phyloP scores from a whole-genome alignment of 1,284 basidiomycete species.

The Naganishia liquefaciens region DNA sequence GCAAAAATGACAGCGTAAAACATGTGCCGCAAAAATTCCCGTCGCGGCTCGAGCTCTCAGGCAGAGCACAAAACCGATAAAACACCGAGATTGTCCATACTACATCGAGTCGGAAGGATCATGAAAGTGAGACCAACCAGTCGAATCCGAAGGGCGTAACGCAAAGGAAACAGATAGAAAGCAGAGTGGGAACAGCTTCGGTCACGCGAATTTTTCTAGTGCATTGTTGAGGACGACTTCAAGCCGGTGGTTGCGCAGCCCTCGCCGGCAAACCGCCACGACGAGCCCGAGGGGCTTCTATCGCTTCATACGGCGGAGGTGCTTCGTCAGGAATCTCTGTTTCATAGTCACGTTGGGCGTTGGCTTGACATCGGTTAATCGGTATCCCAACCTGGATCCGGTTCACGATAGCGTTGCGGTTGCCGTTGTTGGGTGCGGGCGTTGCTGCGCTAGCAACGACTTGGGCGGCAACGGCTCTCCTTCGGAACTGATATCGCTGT shows the following conservation, averaged over 20 bases:
- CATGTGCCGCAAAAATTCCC: no score
- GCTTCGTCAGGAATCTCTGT: conserved; percentile 10
- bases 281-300: not conserved
- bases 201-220: no score
- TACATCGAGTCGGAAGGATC: no score
- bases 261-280: not conserved
- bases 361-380: not conserved
- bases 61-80: no score
- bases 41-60: no score
- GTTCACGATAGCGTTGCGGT: not conserved
- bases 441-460: not conserved
- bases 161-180: no score
- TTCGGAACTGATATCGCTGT: not conserved
- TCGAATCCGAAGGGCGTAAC: no score
- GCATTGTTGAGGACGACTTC: no score
- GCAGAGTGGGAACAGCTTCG: no score
- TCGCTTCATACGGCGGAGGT: conserved; percentile 15
- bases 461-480: not conserved
- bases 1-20: no score
- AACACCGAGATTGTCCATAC: no score
- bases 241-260: not conserved
- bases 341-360: not conserved
- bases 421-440: not conserved
- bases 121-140: no score
- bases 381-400: not conserved